These are phyloP conservation scores for Elongisporangium anandrum DNA, from an alignment of 352 stramenopile species.

Conservation along the genomic window DNA sequence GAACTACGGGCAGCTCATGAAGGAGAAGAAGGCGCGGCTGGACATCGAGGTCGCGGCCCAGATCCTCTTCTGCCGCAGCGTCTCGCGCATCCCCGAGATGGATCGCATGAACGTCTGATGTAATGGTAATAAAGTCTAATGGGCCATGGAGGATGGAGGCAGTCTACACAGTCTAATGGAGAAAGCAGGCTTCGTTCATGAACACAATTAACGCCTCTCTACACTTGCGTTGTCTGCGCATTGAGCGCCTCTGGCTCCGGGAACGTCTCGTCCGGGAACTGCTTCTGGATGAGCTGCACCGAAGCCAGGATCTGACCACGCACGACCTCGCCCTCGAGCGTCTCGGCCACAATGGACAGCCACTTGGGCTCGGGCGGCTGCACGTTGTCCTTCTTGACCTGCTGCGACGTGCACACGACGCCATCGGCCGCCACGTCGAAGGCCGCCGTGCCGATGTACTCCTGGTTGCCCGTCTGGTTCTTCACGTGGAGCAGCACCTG, in stretches of 20 bases:
- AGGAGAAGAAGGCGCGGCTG: conserved; percentile 68
- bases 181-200: no score
- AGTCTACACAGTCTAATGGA: no score
- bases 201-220: neutral
- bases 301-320: conserved; percentile 56
- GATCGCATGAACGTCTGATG: conserved; percentile 65
- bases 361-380: conserved; percentile 40
- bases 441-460: conserved; percentile 40
- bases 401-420: conserved; percentile 35
- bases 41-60: conserved; percentile 77
- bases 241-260: conserved; percentile 32
- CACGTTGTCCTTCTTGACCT: conserved; percentile 47
- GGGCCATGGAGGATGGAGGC: no score
- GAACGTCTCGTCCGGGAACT: conserved; percentile 48
- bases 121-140: conserved; percentile 12
- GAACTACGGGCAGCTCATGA: conserved; percentile 73
- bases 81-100: conserved; percentile 79
- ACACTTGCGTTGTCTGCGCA: neutral
- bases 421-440: conserved; percentile 21
- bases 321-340: conserved; percentile 25
- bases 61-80: conserved; percentile 76
- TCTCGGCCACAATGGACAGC: conserved; percentile 45
- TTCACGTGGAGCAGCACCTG: conserved; percentile 61
- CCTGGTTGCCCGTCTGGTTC: conserved; percentile 25
- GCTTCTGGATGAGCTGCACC: conserved; percentile 56